Base-by-base conservation (phyloP, 2,329 filamentous ascomycete species). In the Leptographium radiaticola region DNA sequence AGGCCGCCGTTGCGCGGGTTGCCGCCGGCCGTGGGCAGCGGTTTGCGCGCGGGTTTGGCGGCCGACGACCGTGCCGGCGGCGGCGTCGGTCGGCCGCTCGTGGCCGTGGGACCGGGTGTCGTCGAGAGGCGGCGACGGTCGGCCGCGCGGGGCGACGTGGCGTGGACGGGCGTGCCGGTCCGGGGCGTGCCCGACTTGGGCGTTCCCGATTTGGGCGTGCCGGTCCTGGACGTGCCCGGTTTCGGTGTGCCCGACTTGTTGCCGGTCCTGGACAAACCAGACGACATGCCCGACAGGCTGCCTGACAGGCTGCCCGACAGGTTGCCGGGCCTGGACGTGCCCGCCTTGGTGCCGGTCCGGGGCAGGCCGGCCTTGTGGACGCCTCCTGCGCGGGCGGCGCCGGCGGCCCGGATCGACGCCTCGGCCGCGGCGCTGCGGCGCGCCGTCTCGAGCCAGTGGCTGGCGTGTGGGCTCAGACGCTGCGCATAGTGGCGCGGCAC, bases 371-470 rank as follows among this genome's bases (percentile, higher is more conserved):
- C 30, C 45, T 48, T 48, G 45, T 13, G 31, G 15, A 31, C 11
- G 33, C 33, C 33, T 11, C n/a, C n/a, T n/a, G 11, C 33, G 33
- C 33, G 33, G 7, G 33, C 6, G 13, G 33, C 30, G 12, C 47
- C 55, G 2, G 56, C 52, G 1, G 44, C 47, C 53, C 4, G 58
- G 47, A 4, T 56, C 13, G 56, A 53, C 31, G 11, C 45, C 12
- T 18, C 10, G 6, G 44, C 10, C 15, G 30, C 31, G 45, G 49
- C 48, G n/a, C 30, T 54, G 42, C 33, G 51, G 34, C 25, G 49
- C 44, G 25, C 42, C 13, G 56, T 55, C 36, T 56, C 52, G 13
- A 61, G 51, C 58, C 57, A 59, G 12, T 51, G 53, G 39, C 54
- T 55, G 11, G 56, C 57, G 8, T 38, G 48, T 9, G 56, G 51